Evolutionary conservation across 306 rosid genomes (phyloP).

Genomic region (Cicer arietinum): DNA sequence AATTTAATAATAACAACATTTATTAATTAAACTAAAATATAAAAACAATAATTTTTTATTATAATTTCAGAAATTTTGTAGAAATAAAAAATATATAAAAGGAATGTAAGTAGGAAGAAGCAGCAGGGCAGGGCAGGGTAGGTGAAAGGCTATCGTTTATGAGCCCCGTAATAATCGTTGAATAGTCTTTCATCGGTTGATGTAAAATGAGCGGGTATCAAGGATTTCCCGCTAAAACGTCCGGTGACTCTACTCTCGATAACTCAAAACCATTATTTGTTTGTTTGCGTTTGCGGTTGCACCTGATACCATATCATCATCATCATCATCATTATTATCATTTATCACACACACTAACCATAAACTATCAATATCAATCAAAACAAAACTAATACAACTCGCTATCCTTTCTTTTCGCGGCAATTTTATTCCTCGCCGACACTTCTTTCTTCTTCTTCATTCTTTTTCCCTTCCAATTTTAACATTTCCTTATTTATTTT

Average conservation of each 20-base stretch:
- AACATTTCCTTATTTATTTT: slow-evolving; percentile 8
- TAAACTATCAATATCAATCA: neutral
- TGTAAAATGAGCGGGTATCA: slow-evolving; percentile 47
- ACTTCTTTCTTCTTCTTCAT: slow-evolving; percentile 46
- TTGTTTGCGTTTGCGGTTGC: neutral
- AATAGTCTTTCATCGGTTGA: slow-evolving; percentile 27
- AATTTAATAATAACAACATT: too few relatives aligned
- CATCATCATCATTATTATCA: neutral
- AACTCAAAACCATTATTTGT: neutral
- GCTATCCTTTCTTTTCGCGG: slow-evolving; percentile 48
- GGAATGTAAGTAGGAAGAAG: too few relatives aligned
- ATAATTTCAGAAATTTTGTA: too few relatives aligned
- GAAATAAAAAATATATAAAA: too few relatives aligned
- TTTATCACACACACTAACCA: too few relatives aligned
- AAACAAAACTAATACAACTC: neutral
- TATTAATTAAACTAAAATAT: too few relatives aligned
- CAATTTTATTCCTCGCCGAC: slow-evolving; percentile 56
- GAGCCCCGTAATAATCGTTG: slow-evolving; percentile 60
- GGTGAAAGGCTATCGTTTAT: slow-evolving; percentile 25
- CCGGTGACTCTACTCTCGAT: slow-evolving; percentile 44
- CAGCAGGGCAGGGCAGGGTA: too few relatives aligned
- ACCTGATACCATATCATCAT: too few relatives aligned
- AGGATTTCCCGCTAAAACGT: slow-evolving; percentile 67
- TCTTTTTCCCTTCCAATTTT: neutral
- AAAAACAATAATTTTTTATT: too few relatives aligned